Evolutionary conservation across 2,329 filamentous ascomycete genomes (phyloP).

Genomic region (Fusarium robinianum): DNA sequence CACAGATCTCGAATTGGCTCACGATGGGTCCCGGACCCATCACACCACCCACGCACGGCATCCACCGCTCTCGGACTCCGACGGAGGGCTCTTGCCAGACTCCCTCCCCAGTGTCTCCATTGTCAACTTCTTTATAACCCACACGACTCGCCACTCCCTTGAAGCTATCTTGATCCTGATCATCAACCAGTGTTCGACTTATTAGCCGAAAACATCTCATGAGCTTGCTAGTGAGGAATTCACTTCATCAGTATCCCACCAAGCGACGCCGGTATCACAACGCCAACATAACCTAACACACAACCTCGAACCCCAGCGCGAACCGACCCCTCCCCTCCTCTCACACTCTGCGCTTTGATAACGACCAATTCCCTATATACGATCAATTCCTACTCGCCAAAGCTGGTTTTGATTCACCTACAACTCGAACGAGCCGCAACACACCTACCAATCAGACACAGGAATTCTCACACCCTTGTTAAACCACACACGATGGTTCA

Average conservation of each 20-base stretch:
- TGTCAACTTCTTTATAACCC: conserved; percentile 36
- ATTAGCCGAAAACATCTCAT: conserved; percentile 31
- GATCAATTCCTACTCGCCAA: no score
- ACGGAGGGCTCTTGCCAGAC: conserved; percentile 30
- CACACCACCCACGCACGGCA: conserved; percentile 34
- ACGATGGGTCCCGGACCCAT: conserved; percentile 35
- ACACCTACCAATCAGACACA: conserved; percentile 10
- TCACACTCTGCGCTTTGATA: conserved; percentile 8
- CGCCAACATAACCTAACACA: conserved; percentile 31
- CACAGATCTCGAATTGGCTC: conserved; percentile 35
- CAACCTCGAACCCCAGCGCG: neutral
- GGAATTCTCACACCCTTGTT: neutral
- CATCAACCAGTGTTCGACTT: conserved; percentile 20
- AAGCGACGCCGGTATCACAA: conserved; percentile 26
- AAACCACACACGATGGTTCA: conserved; percentile 40
- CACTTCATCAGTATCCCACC: conserved; percentile 19
- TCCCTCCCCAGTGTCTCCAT: conserved; percentile 26
- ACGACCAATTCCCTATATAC: conserved; percentile 11
- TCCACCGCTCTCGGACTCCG: conserved; percentile 37
- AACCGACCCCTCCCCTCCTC: conserved; percentile 13
- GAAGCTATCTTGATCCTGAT: conserved; percentile 9
- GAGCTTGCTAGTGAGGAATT: conserved; percentile 36
- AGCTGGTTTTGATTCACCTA: conserved; percentile 2
- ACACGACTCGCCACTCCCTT: conserved; percentile 31
- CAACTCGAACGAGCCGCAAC: conserved; percentile 1